Evolutionary conservation across 116 monocot genomes (phyloP).

Genomic region (Trichopus zeylanicus): DNA sequence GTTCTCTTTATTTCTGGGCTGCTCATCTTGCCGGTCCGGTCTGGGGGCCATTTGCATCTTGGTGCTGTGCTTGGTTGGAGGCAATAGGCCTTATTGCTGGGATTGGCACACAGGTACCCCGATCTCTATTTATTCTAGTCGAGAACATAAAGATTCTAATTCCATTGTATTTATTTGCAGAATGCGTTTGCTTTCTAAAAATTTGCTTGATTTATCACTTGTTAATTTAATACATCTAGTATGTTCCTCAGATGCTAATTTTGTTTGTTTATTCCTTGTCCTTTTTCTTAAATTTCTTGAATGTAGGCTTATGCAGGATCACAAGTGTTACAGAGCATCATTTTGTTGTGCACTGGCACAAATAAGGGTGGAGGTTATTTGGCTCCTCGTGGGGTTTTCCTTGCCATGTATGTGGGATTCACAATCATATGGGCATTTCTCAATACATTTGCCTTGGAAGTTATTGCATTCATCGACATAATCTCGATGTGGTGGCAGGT

Average conservation of each 20-base stretch:
- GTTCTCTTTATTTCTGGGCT: constrained; percentile 85
- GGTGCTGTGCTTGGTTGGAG: constrained; percentile 88
- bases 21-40: constrained; percentile 84
- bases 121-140: no score
- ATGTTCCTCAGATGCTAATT: no score
- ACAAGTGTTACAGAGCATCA: constrained; percentile 71
- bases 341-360: constrained; percentile 66
- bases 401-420: constrained; percentile 53
- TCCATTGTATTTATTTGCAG: no score
- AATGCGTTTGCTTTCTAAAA: no score
- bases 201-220: no score
- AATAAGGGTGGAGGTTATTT: constrained; percentile 77
- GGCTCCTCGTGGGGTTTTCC: constrained; percentile 53
- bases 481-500: constrained; percentile 91
- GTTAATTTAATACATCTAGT: no score
- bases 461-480: constrained; percentile 71
- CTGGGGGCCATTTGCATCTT: constrained; percentile 95
- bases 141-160: no score
- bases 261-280: background rate
- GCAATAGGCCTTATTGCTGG: constrained; percentile 75
- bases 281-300: constrained; percentile 1
- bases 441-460: constrained; percentile 74
- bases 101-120: constrained; percentile 67
- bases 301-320: constrained; percentile 67
- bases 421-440: constrained; percentile 72